These are phyloP conservation scores for Dactylellina parvicollis DNA, from an alignment of 2,329 filamentous ascomycete species.

Conservation along the genomic window DNA sequence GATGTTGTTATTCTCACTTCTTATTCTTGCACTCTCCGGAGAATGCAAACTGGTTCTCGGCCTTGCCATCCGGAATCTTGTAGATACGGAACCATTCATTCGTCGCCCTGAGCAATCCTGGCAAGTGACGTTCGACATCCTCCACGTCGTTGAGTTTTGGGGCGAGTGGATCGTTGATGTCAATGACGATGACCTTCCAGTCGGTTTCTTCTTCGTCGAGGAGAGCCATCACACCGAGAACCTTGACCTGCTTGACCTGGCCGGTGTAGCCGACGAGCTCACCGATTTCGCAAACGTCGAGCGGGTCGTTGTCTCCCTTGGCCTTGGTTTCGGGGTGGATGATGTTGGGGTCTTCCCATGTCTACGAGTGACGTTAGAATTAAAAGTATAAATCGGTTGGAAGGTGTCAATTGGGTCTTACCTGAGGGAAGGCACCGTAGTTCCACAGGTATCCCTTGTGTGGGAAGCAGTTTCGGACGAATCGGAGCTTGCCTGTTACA, in stretches of 20 bases:
- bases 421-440: conserved; percentile 99
- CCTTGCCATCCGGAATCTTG: conserved; percentile 99
- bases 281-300: conserved; percentile 99
- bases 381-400: conserved; percentile 8
- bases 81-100: conserved; percentile 99
- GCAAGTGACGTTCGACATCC: conserved; percentile 98
- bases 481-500: conserved; percentile 83
- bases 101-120: conserved; percentile 93
- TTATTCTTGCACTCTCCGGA: conserved; percentile 99
- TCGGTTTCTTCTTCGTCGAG: conserved; percentile 99
- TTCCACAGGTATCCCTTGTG: conserved; percentile 99
- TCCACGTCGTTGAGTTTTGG: conserved; percentile 95
- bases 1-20: conserved; percentile 68
- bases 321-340: conserved; percentile 99
- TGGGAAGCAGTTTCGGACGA: conserved; percentile 99
- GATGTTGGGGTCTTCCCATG: conserved; percentile 97
- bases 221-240: conserved; percentile 98
- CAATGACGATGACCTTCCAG: conserved; percentile 99
- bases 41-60: conserved; percentile 99
- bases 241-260: conserved; percentile 99
- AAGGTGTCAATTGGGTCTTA: conserved; percentile 63
- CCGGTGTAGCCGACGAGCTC: conserved; percentile 96
- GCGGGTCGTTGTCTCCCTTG: conserved; percentile 98
- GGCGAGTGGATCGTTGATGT: conserved; percentile 95
- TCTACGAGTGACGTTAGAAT: conserved; percentile 66